Conservation (phyloP, 148 eudicot species). For the Salicornia ramosissima region DNA sequence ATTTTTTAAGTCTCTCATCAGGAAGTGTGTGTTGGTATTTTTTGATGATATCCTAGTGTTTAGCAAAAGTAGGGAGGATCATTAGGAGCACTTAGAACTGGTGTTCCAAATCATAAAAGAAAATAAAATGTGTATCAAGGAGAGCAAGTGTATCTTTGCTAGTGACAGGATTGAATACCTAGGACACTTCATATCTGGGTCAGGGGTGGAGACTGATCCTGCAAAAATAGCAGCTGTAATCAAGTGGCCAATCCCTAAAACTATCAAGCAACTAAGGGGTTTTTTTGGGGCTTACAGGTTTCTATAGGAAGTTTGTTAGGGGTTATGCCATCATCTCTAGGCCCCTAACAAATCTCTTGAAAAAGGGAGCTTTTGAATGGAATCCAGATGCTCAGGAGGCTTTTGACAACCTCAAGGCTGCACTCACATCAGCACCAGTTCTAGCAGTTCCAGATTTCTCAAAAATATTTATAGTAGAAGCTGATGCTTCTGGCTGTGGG, state of each 20-base stretch:
- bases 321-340: neutral
- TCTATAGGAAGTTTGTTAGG: neutral
- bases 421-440: neutral
- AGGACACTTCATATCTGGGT: too few relatives aligned
- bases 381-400: neutral
- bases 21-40: too few relatives aligned
- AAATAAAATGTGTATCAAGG: neutral
- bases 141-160: neutral
- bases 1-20: too few relatives aligned
- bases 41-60: too few relatives aligned
- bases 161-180: neutral
- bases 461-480: neutral
- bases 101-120: neutral
- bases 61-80: neutral
- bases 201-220: neutral
- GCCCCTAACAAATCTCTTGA: neutral
- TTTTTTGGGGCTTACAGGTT: too few relatives aligned
- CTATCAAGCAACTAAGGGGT: neutral
- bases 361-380: neutral
- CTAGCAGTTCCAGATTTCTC: neutral
- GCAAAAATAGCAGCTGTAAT: neutral
- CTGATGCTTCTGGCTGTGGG: neutral
- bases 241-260: neutral
- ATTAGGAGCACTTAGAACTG: neutral
- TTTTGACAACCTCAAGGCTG: neutral